phyloP scores from a whole-genome alignment of 495 filamentous ascomycete genomes.

The Chaetomium cochliodes region DNA sequence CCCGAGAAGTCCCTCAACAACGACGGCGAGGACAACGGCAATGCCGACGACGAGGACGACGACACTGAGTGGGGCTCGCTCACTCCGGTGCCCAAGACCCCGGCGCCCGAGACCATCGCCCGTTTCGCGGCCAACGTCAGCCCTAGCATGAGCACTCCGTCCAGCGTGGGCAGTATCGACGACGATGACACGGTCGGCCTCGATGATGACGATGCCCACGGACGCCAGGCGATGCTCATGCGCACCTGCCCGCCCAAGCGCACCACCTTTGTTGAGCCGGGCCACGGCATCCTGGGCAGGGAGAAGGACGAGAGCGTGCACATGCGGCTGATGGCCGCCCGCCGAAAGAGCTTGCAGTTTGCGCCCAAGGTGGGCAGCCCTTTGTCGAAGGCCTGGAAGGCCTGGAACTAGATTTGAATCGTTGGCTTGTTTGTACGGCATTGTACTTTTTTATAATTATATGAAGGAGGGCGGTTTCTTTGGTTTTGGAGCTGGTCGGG shows the following conservation, averaged over 20 bases:
- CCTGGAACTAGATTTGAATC: slow-evolving; percentile 17
- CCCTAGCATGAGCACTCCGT: slow-evolving; percentile 34
- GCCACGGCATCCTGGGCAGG: slow-evolving; percentile 35
- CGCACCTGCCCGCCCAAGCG: slow-evolving; percentile 73
- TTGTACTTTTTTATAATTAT: neutral
- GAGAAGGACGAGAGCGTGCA: slow-evolving; percentile 54
- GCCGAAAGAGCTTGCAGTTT: slow-evolving; percentile 80
- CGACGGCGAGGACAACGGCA: slow-evolving; percentile 38
- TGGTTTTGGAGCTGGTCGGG: neutral
- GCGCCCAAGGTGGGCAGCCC: slow-evolving; percentile 78
- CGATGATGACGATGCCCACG: slow-evolving; percentile 23
- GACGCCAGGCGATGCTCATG: slow-evolving; percentile 57
- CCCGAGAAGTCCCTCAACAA: slow-evolving; percentile 21
- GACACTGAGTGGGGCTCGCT: slow-evolving; percentile 40
- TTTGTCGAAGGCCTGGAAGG: slow-evolving; percentile 45
- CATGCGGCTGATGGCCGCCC: slow-evolving; percentile 66
- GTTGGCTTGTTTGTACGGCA: neutral
- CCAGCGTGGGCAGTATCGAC: slow-evolving; percentile 12
- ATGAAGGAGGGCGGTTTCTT: neutral
- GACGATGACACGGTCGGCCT: slow-evolving; percentile 16
- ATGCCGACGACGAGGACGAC: slow-evolving; percentile 38
- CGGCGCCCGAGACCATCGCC: slow-evolving; percentile 50
- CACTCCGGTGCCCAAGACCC: slow-evolving; percentile 54
- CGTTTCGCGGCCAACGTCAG: slow-evolving; percentile 44
- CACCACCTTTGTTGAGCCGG: slow-evolving; percentile 39